Conservation (phyloP, 768 basidiomycete species). For the Naganishia friedmannii region DNA sequence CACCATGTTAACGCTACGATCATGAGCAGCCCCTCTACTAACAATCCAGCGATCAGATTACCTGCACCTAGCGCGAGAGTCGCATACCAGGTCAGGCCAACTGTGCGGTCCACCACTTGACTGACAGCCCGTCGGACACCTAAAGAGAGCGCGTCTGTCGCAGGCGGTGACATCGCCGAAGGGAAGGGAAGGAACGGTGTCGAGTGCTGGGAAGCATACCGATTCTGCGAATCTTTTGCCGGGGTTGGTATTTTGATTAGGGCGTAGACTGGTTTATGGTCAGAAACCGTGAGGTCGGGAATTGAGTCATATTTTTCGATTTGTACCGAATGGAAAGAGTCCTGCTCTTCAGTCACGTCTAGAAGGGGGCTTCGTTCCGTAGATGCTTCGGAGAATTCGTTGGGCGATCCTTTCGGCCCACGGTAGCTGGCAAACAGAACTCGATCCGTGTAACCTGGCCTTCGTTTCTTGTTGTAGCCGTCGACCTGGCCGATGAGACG, state of each 20-base stretch:
- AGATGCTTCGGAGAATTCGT: constrained; percentile 53
- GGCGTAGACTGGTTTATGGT: constrained; percentile 89
- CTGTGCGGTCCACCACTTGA: constrained; percentile 64
- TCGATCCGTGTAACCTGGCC: constrained; percentile 90
- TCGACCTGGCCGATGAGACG: constrained; percentile 76
- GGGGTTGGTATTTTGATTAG: constrained; percentile 62
- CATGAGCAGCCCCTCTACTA: constrained; percentile 28
- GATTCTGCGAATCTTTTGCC: constrained; percentile 36
- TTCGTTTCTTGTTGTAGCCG: constrained; percentile 68
- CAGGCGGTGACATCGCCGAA: constrained; percentile 30
- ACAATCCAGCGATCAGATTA: constrained; percentile 50
- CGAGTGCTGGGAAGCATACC: constrained; percentile 39
- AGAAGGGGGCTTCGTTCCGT: constrained; percentile 34
- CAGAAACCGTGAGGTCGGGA: constrained; percentile 79
- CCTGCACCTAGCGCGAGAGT: constrained; percentile 74
- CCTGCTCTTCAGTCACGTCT: constrained; percentile 1
- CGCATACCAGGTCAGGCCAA: constrained; percentile 78
- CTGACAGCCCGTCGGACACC: constrained; percentile 58
- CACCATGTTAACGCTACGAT: constrained; percentile 12
- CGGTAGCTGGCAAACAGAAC: constrained; percentile 74
- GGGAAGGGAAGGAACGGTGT: constrained; percentile 55
- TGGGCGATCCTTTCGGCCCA: constrained; percentile 62
- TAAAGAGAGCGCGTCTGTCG: constrained; percentile 13
- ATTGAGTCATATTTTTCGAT: constrained; percentile 75
- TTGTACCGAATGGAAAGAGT: constrained; percentile 33